Evolutionary conservation across 441 rosid genomes (phyloP).

Genomic region (Populus tomentosa): DNA sequence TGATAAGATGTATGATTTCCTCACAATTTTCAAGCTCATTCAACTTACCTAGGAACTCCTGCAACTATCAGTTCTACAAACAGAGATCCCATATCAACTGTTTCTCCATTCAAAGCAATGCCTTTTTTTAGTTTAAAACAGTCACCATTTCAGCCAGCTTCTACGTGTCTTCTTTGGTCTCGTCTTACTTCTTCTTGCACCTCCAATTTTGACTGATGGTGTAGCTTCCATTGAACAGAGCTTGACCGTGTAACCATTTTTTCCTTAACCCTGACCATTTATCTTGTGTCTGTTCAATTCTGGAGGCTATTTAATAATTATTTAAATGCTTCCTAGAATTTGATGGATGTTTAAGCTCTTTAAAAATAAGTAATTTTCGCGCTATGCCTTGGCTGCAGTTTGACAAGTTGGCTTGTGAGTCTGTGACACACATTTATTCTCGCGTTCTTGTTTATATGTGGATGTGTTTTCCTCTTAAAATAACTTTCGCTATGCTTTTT

Average conservation of each 20-base stretch:
- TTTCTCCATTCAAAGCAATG: background rate
- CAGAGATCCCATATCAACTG: background rate
- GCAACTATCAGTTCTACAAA: background rate
- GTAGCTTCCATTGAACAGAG: background rate
- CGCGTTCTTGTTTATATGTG: background rate
- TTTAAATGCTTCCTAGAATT: background rate
- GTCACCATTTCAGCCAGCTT: background rate
- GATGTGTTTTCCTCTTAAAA: background rate
- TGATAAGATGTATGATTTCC: background rate
- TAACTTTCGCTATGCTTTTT: conserved; percentile 8
- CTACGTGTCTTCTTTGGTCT: background rate
- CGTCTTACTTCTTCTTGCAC: background rate
- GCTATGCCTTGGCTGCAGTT: background rate
- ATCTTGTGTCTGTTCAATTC: background rate
- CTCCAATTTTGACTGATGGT: background rate
- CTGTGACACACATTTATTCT: background rate
- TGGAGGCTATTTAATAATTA: background rate
- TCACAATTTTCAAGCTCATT: background rate
- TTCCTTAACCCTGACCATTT: background rate
- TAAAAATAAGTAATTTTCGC: background rate
- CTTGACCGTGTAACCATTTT: background rate
- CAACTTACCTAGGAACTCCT: background rate
- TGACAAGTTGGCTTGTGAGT: background rate
- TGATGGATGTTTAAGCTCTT: background rate
- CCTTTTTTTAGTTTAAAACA: background rate